Evolutionary conservation across 2,329 filamentous ascomycete species (phyloP), one percentile per base, ranked within the genome.

Genomic region (Ophiobolus disseminans): DNA sequence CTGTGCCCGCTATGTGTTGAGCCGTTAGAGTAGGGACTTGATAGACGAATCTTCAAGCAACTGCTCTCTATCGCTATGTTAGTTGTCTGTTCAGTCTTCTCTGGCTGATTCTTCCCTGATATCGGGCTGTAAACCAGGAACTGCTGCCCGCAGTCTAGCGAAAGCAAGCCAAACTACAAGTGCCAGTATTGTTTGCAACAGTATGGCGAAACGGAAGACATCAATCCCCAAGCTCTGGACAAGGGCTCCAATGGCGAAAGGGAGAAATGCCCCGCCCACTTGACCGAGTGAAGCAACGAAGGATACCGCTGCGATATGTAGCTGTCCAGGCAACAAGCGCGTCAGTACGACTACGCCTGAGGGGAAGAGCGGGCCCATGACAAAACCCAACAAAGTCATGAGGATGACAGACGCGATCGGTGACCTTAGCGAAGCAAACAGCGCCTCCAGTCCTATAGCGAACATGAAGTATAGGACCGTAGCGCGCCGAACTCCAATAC

Each of bases 251-350:
- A 78, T 72, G 3, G 62, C 68, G 45, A 78, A 77, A 0, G 78
- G 77, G 1, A 78, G 54, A 14, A 76, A 38, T 0, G 75, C 76
- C 4, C 72, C 76, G 2, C 77, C 77, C 7, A 78, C 57, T 51
- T 79, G 75, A 1, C 78, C 78, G 1, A 79, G 49, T 3, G 75
- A 72, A 2, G 75, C 72, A 1, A 76, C 76, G 22, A 78, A 76
- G 1, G 75, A 75, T 4, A 80, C 75, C 2, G 73, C 76, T 2
- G 60, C 61, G 11, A 80, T 69, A 28, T 78, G 76, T 2, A 77
- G 30, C n/a, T 74, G 65, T 10, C 50, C 55, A 8, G 75, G 75
- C 4, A 78, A 53, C 14, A 75, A 53, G 2, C 63, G 53, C 1
- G 73, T 71, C 16, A 77, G 34, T 7, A 74, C 62, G 3, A 76